phyloP scores from a whole-genome alignment of 2,329 filamentous ascomycete species.

The Chrysoporthe deuterocubensis region DNA sequence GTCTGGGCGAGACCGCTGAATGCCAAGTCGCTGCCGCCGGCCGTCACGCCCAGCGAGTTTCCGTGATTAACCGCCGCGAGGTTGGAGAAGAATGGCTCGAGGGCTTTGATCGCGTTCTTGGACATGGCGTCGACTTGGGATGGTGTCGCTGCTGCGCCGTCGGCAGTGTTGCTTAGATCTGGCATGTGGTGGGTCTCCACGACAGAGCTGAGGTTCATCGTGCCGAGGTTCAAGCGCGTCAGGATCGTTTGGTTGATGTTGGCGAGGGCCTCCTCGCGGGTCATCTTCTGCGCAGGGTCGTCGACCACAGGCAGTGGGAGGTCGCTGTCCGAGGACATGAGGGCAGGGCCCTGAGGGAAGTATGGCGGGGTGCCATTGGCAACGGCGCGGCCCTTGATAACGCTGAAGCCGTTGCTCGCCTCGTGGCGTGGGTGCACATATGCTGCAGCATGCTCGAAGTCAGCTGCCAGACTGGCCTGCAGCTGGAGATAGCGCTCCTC shows the following conservation, averaged over 20 bases:
- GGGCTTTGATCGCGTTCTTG: slow-evolving; percentile 20
- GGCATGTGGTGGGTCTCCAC: not conserved
- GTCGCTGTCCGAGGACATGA: slow-evolving; percentile 35
- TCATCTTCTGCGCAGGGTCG: slow-evolving; percentile 67
- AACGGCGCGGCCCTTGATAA: slow-evolving; percentile 68
- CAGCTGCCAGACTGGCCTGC: slow-evolving; percentile 60
- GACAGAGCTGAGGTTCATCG: slow-evolving; percentile 44
- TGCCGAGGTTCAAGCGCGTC: slow-evolving; percentile 60
- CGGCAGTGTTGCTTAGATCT: slow-evolving; percentile 27
- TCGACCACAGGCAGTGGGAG: slow-evolving; percentile 35
- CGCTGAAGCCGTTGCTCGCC: slow-evolving; percentile 60
- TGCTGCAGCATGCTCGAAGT: slow-evolving; percentile 56
- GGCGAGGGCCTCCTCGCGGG: slow-evolving; percentile 67
- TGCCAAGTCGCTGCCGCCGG: slow-evolving; percentile 14
- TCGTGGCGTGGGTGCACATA: slow-evolving; percentile 62
- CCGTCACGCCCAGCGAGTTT: not conserved
- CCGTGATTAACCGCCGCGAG: not conserved
- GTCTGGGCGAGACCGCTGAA: slow-evolving; percentile 25
- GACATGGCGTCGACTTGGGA: slow-evolving; percentile 20
- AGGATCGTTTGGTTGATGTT: slow-evolving; percentile 73
- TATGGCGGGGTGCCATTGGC: slow-evolving; percentile 66
- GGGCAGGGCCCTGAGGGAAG: slow-evolving; percentile 56
- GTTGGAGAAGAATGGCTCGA: slow-evolving; percentile 9
- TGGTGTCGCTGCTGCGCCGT: slow-evolving; percentile 4
- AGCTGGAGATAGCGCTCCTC: slow-evolving; percentile 73